These are phyloP conservation scores for Lepraria neglecta DNA, from an alignment of 495 filamentous ascomycete genomes.

Conservation along the genomic window DNA sequence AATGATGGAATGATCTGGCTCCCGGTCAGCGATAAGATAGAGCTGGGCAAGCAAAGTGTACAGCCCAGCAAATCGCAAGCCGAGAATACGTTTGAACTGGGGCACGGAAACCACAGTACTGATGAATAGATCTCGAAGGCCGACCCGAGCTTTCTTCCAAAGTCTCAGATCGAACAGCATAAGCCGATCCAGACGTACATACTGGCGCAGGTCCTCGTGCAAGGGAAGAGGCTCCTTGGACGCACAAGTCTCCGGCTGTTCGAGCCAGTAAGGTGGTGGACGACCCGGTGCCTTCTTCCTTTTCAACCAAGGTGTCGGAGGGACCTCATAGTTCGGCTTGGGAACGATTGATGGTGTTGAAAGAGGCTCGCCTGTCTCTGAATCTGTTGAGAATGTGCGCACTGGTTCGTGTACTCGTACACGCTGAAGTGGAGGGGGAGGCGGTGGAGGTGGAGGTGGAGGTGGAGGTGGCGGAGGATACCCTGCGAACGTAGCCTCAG, in stretches of 20 bases:
- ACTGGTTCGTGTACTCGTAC: conserved; percentile 40
- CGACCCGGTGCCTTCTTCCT: conserved; percentile 29
- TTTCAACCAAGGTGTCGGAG: conserved; percentile 43
- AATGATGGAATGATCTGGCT: conserved; percentile 97
- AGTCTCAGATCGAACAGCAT: conserved; percentile 92
- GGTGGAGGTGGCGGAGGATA: conserved; percentile 61
- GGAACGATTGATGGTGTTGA: conserved; percentile 50
- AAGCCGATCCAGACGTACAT: conserved; percentile 88
- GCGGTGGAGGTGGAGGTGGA: conserved; percentile 66
- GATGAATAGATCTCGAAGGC: conserved; percentile 90
- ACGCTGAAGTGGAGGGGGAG: conserved; percentile 35
- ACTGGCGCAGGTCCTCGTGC: conserved; percentile 78
- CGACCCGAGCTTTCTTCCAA: conserved; percentile 91
- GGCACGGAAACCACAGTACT: conserved; percentile 92
- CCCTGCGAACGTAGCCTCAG: conserved; percentile 63
- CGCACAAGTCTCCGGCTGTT: conserved; percentile 59
- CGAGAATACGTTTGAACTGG: conserved; percentile 92
- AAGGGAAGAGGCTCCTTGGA: conserved; percentile 49
- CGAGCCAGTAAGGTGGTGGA: conserved; percentile 78
- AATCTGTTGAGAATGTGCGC: conserved; percentile 50
- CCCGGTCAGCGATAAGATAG: conserved; percentile 91
- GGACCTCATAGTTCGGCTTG: conserved; percentile 50
- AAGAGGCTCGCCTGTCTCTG: conserved; percentile 51
- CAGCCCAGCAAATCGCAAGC: conserved; percentile 82
- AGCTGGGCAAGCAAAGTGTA: conserved; percentile 91